Conservation (phyloP, 108 stramenopile genomes). For the Epipyxis sp. region DNA sequence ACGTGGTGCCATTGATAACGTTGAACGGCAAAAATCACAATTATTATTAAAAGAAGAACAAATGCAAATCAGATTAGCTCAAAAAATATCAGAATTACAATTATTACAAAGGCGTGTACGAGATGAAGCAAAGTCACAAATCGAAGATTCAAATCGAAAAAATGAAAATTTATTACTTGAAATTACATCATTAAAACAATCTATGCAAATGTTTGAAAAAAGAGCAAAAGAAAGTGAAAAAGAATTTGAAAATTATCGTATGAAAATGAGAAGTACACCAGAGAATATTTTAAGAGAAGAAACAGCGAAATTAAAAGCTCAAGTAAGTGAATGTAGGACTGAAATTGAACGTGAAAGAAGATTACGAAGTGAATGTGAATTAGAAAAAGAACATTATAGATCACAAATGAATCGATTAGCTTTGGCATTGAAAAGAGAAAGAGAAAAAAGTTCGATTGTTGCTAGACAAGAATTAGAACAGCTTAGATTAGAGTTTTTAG, state of each 20-base stretch:
- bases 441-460: not conserved
- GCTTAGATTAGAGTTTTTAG: constrained; percentile 21
- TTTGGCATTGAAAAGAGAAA: constrained; percentile 16
- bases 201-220: not conserved
- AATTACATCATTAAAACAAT: not conserved
- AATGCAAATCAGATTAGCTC: not conserved
- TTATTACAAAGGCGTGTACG: not conserved
- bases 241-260: not conserved
- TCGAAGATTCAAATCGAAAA: not conserved
- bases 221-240: not conserved
- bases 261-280: not conserved
- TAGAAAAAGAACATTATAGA: constrained; percentile 8
- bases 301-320: not conserved
- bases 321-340: not conserved
- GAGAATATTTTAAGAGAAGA: not conserved
- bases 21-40: not conserved
- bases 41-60: constrained; percentile 6
- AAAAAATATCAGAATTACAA: not conserved
- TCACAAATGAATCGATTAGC: constrained; percentile 9
- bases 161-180: not conserved
- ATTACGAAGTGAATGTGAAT: not conserved
- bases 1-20: not conserved
- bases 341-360: not conserved
- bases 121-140: not conserved
- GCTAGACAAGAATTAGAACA: constrained; percentile 14